Conservation (phyloP, 2,329 filamentous ascomycete genomes). For the Diaporthe citrichinensis region DNA sequence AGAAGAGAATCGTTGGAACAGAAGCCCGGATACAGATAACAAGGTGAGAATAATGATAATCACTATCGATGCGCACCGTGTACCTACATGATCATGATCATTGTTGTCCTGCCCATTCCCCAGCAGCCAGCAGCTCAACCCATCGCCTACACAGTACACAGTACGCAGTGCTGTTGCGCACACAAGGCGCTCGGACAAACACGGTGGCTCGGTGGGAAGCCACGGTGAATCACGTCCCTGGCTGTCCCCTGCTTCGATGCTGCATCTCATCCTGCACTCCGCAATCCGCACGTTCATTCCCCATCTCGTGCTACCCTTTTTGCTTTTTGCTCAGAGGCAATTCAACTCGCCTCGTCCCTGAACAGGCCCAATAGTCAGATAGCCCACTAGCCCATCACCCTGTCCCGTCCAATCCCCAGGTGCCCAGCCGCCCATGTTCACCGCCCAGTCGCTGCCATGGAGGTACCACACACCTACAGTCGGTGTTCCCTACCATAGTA, state of each 20-base stretch:
- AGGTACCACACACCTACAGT: neutral
- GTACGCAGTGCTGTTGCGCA: neutral
- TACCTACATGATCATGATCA: neutral
- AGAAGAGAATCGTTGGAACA: neutral
- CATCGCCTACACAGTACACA: neutral
- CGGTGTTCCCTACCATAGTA: neutral
- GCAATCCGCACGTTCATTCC: constrained; percentile 32
- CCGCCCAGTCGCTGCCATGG: constrained; percentile 4
- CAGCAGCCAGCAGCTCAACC: neutral
- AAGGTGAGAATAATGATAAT: neutral
- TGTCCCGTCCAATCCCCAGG: neutral
- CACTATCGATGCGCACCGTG: neutral
- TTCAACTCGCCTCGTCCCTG: constrained; percentile 3
- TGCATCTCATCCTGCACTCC: constrained; percentile 17
- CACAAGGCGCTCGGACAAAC: constrained; percentile 3
- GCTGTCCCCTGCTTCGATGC: constrained; percentile 2
- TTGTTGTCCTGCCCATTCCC: neutral
- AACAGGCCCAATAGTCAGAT: neutral
- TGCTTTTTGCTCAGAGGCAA: constrained; percentile 30
- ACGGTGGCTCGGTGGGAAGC: neutral
- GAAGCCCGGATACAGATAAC: neutral
- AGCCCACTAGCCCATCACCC: neutral
- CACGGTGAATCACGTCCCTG: constrained; percentile 16
- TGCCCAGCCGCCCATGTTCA: constrained; percentile 17
- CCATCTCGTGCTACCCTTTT: constrained; percentile 15